These are phyloP conservation scores for Globisporangium cederbergense DNA, from an alignment of 352 stramenopile genomes.

Conservation along the genomic window DNA sequence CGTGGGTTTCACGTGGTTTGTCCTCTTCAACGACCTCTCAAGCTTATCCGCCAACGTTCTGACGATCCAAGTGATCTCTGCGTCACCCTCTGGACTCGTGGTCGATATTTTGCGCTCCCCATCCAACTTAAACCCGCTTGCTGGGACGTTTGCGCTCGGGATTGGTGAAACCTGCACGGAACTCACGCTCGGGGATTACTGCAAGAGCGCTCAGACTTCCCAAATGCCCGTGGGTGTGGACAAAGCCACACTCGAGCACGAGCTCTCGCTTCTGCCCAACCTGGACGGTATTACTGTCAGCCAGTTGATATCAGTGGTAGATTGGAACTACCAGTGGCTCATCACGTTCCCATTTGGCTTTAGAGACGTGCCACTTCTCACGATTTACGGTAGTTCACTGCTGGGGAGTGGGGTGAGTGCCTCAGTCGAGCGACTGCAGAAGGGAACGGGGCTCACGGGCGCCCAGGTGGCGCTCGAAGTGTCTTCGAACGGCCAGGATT, in stretches of 20 bases:
- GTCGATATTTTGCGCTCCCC: constrained; percentile 21
- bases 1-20: constrained; percentile 40
- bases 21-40: constrained; percentile 29
- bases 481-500: constrained; percentile 85
- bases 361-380: constrained; percentile 32
- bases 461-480: constrained; percentile 82
- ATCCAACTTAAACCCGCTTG: constrained; percentile 32
- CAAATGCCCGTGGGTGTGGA: constrained; percentile 41
- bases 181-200: constrained; percentile 44
- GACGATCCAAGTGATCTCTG: constrained; percentile 10
- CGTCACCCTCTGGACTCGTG: constrained; percentile 23
- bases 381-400: constrained; percentile 5
- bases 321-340: constrained; percentile 40
- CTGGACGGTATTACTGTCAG: constrained; percentile 59
- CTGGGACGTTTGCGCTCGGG: constrained; percentile 61
- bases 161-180: constrained; percentile 56
- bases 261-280: constrained; percentile 52
- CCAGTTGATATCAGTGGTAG: constrained; percentile 11
- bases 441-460: constrained; percentile 39
- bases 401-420: constrained; percentile 15
- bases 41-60: constrained; percentile 11
- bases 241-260: constrained; percentile 43
- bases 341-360: constrained; percentile 39
- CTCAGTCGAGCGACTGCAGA: constrained; percentile 24
- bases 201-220: constrained; percentile 36